These are phyloP conservation scores for Emergomyces africanus DNA, from an alignment of 2,329 filamentous ascomycete genomes.

Conservation along the genomic window DNA sequence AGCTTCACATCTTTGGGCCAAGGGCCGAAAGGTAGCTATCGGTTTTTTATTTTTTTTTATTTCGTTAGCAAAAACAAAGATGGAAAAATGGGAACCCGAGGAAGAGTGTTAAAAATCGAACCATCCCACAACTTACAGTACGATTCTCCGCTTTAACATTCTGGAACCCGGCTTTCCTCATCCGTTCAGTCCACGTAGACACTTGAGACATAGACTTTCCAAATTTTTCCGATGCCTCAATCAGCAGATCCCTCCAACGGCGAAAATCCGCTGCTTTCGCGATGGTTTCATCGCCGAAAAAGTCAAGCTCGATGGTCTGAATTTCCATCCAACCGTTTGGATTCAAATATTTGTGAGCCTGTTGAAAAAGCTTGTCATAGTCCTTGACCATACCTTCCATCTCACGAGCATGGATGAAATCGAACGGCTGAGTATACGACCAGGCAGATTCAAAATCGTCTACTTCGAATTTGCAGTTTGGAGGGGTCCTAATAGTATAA, in stretches of 20 bases:
- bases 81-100: background rate
- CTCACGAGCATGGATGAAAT: conserved; percentile 18
- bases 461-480: conserved; percentile 18
- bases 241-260: background rate
- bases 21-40: conserved; percentile 10
- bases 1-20: conserved; percentile 1
- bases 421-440: conserved; percentile 15
- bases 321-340: conserved; percentile 42
- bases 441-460: conserved; percentile 19
- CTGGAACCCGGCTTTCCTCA: conserved; percentile 42
- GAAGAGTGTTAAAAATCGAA: background rate
- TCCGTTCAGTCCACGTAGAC: conserved; percentile 27
- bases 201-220: conserved; percentile 24
- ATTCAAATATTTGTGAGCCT: conserved; percentile 31
- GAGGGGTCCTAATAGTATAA: conserved; percentile 14
- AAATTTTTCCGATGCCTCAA: conserved; percentile 12
- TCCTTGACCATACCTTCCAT: conserved; percentile 17
- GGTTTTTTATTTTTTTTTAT: too few species aligned
- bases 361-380: conserved; percentile 15
- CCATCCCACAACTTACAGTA: conserved; percentile 17
- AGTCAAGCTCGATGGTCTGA: conserved; percentile 22
- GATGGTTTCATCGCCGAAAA: conserved; percentile 18
- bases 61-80: background rate
- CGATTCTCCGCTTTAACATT: conserved; percentile 38
- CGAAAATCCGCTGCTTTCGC: background rate